phyloP scores from a whole-genome alignment of 352 stramenopile genomes.

The Phytopythium oedochilum region DNA sequence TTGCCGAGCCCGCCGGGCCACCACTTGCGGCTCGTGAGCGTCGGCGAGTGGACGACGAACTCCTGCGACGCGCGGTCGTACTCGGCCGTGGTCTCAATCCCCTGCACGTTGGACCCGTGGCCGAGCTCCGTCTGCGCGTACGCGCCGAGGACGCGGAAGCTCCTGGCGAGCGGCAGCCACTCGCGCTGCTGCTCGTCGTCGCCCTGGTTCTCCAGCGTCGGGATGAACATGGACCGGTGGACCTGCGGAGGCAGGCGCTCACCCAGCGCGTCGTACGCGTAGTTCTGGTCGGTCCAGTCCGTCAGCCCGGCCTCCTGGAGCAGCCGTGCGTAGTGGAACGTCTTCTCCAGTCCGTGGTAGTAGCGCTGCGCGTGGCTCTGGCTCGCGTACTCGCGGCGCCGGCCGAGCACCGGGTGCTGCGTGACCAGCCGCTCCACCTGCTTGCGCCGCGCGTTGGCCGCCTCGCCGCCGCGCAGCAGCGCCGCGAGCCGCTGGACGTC shows the following conservation, averaged over 20 bases:
- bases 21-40: constrained; percentile 93
- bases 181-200: constrained; percentile 45
- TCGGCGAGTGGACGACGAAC: constrained; percentile 94
- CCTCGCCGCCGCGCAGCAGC: constrained; percentile 15
- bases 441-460: constrained; percentile 28
- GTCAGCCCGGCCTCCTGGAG: constrained; percentile 23
- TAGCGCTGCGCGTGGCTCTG: constrained; percentile 36
- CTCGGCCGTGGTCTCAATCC: constrained; percentile 91
- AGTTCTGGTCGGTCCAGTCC: constrained; percentile 15
- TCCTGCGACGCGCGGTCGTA: too few relatives aligned
- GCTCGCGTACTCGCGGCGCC: constrained; percentile 24
- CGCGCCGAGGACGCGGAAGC: constrained; percentile 75
- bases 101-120: constrained; percentile 91
- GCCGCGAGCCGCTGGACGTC: constrained; percentile 17
- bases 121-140: constrained; percentile 96
- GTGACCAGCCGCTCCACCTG: constrained; percentile 14
- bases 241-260: constrained; percentile 43
- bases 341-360: constrained; percentile 27
- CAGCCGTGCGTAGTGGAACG: constrained; percentile 24
- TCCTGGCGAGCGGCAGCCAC: constrained; percentile 61
- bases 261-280: constrained; percentile 26
- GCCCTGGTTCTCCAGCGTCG: constrained; percentile 55
- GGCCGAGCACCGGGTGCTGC: constrained; percentile 27
- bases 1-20: constrained; percentile 92
- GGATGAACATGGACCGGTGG: constrained; percentile 45